Percentiles rank a stretch among this genome's conserved stretches.
These are phyloP conservation scores for Filobasidium floriforme DNA, from an alignment of 768 basidiomycete species.

Conservation along the genomic window DNA sequence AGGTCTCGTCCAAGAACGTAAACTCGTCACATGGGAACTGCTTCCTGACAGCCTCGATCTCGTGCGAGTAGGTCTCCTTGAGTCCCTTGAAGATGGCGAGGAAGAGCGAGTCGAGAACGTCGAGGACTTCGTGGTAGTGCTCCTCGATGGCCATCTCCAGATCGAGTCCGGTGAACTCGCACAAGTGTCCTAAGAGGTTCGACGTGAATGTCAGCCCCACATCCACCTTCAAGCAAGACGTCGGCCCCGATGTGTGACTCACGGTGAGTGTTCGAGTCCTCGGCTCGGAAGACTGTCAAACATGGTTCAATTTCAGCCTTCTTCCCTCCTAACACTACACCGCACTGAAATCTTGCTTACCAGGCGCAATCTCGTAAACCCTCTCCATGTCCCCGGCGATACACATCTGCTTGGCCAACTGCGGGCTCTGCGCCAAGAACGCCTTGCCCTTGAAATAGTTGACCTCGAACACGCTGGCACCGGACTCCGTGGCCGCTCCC, in stretches of 20 bases:
- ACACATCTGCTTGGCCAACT: constrained; percentile 97
- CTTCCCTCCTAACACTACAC: too few species aligned
- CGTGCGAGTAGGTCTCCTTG: constrained; percentile 64
- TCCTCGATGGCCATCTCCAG: constrained; percentile 98
- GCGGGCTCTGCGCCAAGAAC: constrained; percentile 92
- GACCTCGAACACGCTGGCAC: constrained; percentile 96
- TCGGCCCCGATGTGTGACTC: neutral
- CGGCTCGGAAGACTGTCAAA: constrained; percentile 71
- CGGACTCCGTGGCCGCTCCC: constrained; percentile 92
- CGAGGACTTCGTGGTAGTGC: constrained; percentile 96
- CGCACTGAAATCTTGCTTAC: too few species aligned
- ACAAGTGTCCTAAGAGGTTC: constrained; percentile 62
- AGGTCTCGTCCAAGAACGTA: constrained; percentile 82
- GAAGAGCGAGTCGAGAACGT: constrained; percentile 79
- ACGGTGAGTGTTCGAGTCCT: constrained; percentile 87
- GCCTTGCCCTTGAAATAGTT: constrained; percentile 95
- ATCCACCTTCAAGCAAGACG: neutral
- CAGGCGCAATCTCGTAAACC: constrained; percentile 85
- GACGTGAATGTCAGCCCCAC: neutral
- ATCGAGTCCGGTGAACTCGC: constrained; percentile 97
- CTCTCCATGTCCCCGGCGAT: constrained; percentile 97
- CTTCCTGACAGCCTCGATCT: constrained; percentile 70
- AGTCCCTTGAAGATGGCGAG: constrained; percentile 78
- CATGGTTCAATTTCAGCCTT: constrained; percentile 44
- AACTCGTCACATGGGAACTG: constrained; percentile 96